Evolutionary conservation across 768 basidiomycete species (phyloP), one percentile per base, ranked within the genome.

Genomic region (Leccinum ochraceum): DNA sequence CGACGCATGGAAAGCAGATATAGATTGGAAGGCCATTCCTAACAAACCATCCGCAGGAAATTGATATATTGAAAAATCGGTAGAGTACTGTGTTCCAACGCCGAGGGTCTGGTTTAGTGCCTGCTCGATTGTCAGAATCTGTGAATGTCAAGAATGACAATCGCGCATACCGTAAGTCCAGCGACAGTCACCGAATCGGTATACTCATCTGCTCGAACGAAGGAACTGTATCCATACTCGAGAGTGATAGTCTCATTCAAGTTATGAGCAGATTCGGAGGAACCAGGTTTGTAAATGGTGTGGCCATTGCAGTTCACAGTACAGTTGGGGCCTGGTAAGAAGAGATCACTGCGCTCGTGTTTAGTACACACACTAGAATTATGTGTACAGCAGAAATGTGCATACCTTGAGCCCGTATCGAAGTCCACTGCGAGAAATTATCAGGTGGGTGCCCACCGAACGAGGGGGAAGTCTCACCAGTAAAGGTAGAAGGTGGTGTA

Each of bases 11-110:
- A 71, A 79, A 10, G 48, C 67, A 13, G 80, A 78, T 54, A 81
- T 66, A 30, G 76, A 58, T 32, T 69, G 67, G 73, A 78, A 82
- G 0, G 62, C 81, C 79, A 82, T 76, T 53, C 81, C 77, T 60
- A 76, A 60, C 42, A 77, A 28, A 3, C 75, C 73, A 42, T 72
- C 73, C 5, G 69, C 1, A 11, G 59, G 57, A 16, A 67, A 69
- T 2, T n/a, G 17, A n/a, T 3, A 3, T 26, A 2, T 3, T 5
- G 22, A 20, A 4, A 70, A 26, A 4, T 8, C 6, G 28, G 58
- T 6, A 10, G 60, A 63, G 37, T 69, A 68, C 6, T 24, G 0
- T 3, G 46, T 46, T 3, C 62, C 69, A 30, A 56, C 62, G 6
- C 69, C 66, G 3, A 70, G n/a, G 0, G 60, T 58, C 50, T 70